Percentiles rank a stretch among this genome's conserved stretches.
These are phyloP conservation scores for Tetrahymena borealis DNA, from an alignment of 73 alveolate species.

Conservation along the genomic window DNA sequence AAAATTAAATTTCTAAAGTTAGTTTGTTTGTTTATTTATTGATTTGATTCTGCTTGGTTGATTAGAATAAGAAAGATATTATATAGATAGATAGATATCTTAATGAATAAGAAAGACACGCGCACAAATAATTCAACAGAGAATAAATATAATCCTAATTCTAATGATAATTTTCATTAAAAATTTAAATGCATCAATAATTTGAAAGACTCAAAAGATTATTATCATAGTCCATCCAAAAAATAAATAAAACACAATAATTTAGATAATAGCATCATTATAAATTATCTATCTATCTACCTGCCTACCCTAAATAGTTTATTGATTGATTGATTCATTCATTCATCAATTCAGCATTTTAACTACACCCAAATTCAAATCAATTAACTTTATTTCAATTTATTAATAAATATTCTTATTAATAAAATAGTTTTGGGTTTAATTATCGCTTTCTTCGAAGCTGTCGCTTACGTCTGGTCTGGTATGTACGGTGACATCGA, in stretches of 20 bases:
- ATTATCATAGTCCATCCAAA: too few species aligned
- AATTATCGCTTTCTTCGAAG: slow-evolving; percentile 85
- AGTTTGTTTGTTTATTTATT: too few species aligned
- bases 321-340: not conserved
- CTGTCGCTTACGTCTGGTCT: slow-evolving; percentile 96
- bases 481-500: slow-evolving; percentile 98
- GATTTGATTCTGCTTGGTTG: too few species aligned
- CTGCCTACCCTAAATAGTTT: not conserved
- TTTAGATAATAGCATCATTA: not conserved
- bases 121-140: not conserved
- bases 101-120: not conserved
- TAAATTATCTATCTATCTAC: not conserved
- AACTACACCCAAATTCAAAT: too few species aligned
- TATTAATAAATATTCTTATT: not conserved
- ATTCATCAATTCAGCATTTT: too few species aligned
- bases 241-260: not conserved
- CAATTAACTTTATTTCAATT: not conserved
- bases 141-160: too few species aligned
- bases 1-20: too few species aligned
- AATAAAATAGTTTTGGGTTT: slow-evolving; percentile 21
- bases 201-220: too few species aligned
- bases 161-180: too few species aligned
- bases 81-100: not conserved
- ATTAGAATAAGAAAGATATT: not conserved
- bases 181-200: not conserved